phyloP scores from a whole-genome alignment of 805 yeast genomes.

The Yarrowia sp. region DNA sequence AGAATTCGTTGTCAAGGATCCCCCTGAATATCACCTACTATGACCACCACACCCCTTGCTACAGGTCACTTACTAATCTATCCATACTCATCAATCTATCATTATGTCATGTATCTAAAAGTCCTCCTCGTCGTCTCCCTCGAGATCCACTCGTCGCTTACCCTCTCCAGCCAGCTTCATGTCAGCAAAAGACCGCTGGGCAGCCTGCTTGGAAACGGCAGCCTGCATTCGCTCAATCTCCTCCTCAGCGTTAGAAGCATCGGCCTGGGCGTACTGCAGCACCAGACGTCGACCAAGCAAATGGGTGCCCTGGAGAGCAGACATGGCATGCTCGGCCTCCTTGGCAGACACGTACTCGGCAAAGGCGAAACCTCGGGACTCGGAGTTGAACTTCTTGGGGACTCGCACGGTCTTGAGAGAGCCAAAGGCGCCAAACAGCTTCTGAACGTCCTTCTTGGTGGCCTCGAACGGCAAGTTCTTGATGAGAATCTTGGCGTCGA shows the following conservation, averaged over 20 bases:
- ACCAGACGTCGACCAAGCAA: constrained; percentile 91
- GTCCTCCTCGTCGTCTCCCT: constrained; percentile 48
- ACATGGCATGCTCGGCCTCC: constrained; percentile 94
- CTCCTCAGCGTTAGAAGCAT: constrained; percentile 77
- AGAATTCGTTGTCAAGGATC: too few species aligned
- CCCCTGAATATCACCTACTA: too few species aligned
- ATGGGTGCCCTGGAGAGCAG: constrained; percentile 91
- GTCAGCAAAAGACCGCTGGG: constrained; percentile 68
- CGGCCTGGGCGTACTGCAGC: constrained; percentile 86
- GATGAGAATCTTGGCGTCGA: constrained; percentile 67
- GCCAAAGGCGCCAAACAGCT: constrained; percentile 91
- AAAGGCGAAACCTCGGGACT: constrained; percentile 96
- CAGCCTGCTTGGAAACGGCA: constrained; percentile 77
- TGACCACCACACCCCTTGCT: too few species aligned
- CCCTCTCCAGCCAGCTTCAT: constrained; percentile 61
- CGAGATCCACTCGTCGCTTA: constrained; percentile 59
- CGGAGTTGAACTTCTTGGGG: constrained; percentile 91
- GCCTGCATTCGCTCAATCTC: constrained; percentile 88
- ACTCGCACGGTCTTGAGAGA: constrained; percentile 86
- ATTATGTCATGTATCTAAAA: not conserved
- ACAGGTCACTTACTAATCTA: too few species aligned
- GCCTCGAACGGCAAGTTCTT: constrained; percentile 98
- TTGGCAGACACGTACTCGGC: constrained; percentile 83
- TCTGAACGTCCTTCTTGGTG: constrained; percentile 85
- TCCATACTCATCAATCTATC: not conserved